phyloP scores from a whole-genome alignment of 2,329 filamentous ascomycete genomes.

The Capronia americana region DNA sequence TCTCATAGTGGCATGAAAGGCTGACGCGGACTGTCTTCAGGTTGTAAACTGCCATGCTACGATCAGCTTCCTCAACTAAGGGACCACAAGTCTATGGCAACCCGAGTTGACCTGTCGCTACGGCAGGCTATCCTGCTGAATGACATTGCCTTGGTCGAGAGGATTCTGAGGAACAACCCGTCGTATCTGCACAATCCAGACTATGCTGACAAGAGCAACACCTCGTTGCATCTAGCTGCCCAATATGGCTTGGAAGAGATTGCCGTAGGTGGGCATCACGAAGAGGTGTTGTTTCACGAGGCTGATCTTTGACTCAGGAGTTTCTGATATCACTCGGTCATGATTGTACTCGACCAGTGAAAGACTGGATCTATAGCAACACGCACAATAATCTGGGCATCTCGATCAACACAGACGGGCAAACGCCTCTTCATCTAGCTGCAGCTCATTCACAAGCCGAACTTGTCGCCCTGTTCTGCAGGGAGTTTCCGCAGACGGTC shows the following conservation, averaged over 20 bases:
- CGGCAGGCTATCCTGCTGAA: slow-evolving; percentile 79
- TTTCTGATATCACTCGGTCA: slow-evolving; percentile 76
- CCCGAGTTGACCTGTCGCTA: slow-evolving; percentile 32
- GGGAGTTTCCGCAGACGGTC: slow-evolving; percentile 68
- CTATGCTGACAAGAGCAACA: slow-evolving; percentile 76
- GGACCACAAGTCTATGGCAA: slow-evolving; percentile 16
- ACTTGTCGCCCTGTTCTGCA: slow-evolving; percentile 73
- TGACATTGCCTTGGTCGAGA: slow-evolving; percentile 73
- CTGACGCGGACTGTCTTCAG: neutral
- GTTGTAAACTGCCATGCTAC: slow-evolving; percentile 8
- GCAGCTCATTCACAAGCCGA: slow-evolving; percentile 72
- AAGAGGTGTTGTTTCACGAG: neutral
- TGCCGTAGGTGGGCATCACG: slow-evolving; percentile 51
- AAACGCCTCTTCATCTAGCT: slow-evolving; percentile 83
- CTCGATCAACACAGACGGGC: slow-evolving; percentile 77
- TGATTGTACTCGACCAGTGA: slow-evolving; percentile 58
- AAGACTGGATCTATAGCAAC: slow-evolving; percentile 42
- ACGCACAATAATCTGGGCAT: slow-evolving; percentile 56
- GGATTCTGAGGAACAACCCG: slow-evolving; percentile 77
- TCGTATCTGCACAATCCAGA: slow-evolving; percentile 79
- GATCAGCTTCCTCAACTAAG: neutral
- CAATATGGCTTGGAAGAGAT: slow-evolving; percentile 73
- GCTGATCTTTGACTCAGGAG: slow-evolving; percentile 48
- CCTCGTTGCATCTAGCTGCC: slow-evolving; percentile 80
- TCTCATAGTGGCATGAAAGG: neutral